Conservation (phyloP, 768 basidiomycete genomes). For the Stropharia rugosoannulata region DNA sequence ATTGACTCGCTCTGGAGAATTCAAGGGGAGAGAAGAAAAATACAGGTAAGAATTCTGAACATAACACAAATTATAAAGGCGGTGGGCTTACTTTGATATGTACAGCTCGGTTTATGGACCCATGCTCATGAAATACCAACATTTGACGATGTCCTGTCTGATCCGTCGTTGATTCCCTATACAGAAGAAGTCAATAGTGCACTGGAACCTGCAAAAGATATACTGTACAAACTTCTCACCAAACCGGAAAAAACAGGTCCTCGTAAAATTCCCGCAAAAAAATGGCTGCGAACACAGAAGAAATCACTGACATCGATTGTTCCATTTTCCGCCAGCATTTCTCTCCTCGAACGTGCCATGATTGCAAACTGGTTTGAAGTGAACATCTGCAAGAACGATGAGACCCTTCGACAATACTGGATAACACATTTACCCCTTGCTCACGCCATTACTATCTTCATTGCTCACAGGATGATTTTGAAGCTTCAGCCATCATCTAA, state of each 20-base stretch:
- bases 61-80: not conserved
- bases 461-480: no score
- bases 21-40: slow-evolving; percentile 5
- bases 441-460: no score
- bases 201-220: slow-evolving; percentile 6
- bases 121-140: slow-evolving; percentile 17
- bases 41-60: slow-evolving; percentile 6
- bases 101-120: slow-evolving; percentile 25
- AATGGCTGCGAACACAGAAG: slow-evolving; percentile 12
- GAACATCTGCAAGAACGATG: slow-evolving; percentile 9
- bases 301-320: slow-evolving; percentile 9
- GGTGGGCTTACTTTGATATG: not conserved
- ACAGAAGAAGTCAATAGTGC: slow-evolving; percentile 15
- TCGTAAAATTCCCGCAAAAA: not conserved
- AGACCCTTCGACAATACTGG: not conserved
- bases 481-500: no score
- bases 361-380: slow-evolving; percentile 23
- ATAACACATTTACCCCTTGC: no score
- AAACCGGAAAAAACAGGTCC: not conserved
- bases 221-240: not conserved
- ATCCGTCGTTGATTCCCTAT: slow-evolving; percentile 18
- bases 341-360: slow-evolving; percentile 16
- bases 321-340: slow-evolving; percentile 13
- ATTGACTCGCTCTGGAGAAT: slow-evolving; percentile 19
- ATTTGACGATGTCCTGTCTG: slow-evolving; percentile 20